A percentile compares a stretch with the other conserved stretches of the same genome.
These are phyloP conservation scores for Colletotrichum phormii DNA, from an alignment of 2,329 filamentous ascomycete species.

Conservation along the genomic window DNA sequence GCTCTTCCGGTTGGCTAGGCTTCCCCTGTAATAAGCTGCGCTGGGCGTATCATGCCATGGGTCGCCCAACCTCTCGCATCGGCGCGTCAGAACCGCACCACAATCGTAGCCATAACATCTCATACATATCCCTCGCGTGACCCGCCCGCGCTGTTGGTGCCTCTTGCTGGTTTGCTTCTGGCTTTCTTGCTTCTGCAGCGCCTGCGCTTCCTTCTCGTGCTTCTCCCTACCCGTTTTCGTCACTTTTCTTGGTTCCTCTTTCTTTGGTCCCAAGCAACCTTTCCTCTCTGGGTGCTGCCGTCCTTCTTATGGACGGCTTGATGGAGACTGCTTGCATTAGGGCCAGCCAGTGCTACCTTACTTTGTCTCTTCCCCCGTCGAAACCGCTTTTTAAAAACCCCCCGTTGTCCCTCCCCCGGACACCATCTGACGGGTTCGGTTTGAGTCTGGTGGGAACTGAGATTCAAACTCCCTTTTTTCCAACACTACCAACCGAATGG, in stretches of 20 bases:
- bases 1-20: constrained; percentile 22
- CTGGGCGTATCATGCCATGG: constrained; percentile 33
- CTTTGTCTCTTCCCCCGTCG: constrained; percentile 21
- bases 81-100: constrained; percentile 38
- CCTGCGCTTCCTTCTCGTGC: constrained; percentile 9
- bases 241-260: constrained; percentile 20
- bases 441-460: constrained; percentile 32
- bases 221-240: constrained; percentile 28
- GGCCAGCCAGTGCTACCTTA: constrained; percentile 25
- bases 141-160: constrained; percentile 18
- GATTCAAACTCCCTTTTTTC: constrained; percentile 15
- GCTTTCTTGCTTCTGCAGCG: constrained; percentile 22
- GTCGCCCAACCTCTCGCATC: constrained; percentile 33
- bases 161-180: neutral
- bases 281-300: constrained; percentile 14
- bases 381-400: constrained; percentile 30
- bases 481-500: constrained; percentile 7
- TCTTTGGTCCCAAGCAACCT: constrained; percentile 14
- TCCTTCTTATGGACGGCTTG: constrained; percentile 18
- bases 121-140: constrained; percentile 36
- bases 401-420: constrained; percentile 32
- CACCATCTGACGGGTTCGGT: constrained; percentile 24
- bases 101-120: constrained; percentile 36
- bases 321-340: constrained; percentile 36
- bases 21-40: constrained; percentile 26